Conservation (phyloP, 345 rosid genomes). For the Adansonia digitata region DNA sequence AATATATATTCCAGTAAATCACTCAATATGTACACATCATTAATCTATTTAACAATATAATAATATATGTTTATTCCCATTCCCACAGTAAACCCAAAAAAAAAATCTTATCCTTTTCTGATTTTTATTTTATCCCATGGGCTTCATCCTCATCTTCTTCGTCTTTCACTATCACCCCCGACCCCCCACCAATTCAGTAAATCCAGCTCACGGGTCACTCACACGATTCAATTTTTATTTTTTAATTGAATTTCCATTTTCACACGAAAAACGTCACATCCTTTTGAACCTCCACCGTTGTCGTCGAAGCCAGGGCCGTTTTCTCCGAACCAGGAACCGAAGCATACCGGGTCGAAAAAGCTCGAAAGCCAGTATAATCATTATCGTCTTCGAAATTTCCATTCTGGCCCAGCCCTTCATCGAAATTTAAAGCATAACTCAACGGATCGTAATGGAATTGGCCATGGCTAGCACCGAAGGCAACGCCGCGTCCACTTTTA, state of each 20-base stretch:
- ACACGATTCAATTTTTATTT: not conserved
- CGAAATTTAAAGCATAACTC: constrained; percentile 85
- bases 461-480: constrained; percentile 35
- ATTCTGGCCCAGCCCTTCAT: constrained; percentile 36
- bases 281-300: constrained; percentile 13
- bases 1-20: too few species aligned
- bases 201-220: constrained; percentile 12
- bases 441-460: constrained; percentile 77
- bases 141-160: too few species aligned
- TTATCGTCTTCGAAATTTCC: constrained; percentile 35
- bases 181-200: too few species aligned
- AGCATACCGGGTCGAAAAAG: constrained; percentile 71
- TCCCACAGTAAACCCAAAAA: too few species aligned
- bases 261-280: constrained; percentile 20
- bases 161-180: too few species aligned
- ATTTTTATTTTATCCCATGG: too few species aligned
- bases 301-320: constrained; percentile 9
- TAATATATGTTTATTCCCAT: too few species aligned
- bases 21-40: too few species aligned
- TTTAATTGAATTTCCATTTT: not conserved
- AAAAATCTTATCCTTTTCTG: too few species aligned
- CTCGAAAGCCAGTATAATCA: constrained; percentile 28
- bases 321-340: constrained; percentile 33
- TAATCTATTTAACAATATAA: too few species aligned
- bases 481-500: constrained; percentile 10